Base-by-base conservation (phyloP, 129 eudicot species). In the Pseudognaphalium luteoalbum region DNA sequence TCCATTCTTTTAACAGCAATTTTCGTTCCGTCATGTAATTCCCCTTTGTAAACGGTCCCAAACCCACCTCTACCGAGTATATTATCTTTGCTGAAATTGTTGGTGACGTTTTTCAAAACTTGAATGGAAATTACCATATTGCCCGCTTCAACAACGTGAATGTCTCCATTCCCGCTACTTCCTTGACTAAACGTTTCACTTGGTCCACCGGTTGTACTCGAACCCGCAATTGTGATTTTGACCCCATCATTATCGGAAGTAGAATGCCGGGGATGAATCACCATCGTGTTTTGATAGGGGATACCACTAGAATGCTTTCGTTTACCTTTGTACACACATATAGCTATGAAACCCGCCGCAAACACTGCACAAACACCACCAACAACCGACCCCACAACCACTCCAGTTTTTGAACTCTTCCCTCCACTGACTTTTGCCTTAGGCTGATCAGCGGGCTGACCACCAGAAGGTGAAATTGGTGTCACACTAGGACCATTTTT, bases 1-100 rank as follows among this genome's bases (percentile, higher is more conserved):
- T 93, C 92, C 98, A 93, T 93, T 73, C 98, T 56, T 86, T 93
- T 93, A 33, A 93, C 98, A 0, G 98, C 98, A 15, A 93, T 93
- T 71, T 93, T 88, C 3, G 97, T 93, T 33, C 96, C 98, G 76
- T 93, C 97, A 20, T 84, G 96, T 66, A 93, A 77, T 79, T 93
- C 98, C 0, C 98, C 98, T 70, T 85, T 88, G 83, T 93, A 93
- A 59, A 93, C 98, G 2, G 92, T 88, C 50, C 98, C 98, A 21
- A 93, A 93, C 72, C 98, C 98, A n/a, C 98, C 98, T 83, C 77
- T 85, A 19, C 98, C 98, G 12, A 93, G 76, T 37, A 90, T 73
- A 59, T 93, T 91, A 52, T 88, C 85, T 51, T 77, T 78, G 75
- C 96, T 85, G 78, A 93, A 93, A 54, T 93, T 91, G 80, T 93